A percentile compares a stretch with the other conserved stretches of the same genome.
phyloP scores from a whole-genome alignment of 441 rosid species.

The Isatis lusitanica region DNA sequence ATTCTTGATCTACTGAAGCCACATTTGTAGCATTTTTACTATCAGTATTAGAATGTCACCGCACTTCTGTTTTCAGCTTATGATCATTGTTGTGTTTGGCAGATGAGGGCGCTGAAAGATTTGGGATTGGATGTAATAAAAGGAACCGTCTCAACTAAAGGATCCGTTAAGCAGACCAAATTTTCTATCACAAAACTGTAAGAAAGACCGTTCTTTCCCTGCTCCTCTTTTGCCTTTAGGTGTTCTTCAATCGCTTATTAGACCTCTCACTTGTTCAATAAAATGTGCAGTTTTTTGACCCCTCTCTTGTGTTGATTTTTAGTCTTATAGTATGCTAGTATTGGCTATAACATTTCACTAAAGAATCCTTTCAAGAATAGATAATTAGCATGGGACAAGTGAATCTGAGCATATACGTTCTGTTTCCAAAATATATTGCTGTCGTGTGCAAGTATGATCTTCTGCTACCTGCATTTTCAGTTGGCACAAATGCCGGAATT shows the following conservation, averaged over 20 bases:
- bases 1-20: background rate
- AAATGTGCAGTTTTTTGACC: background rate
- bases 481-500: background rate
- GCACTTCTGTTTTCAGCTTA: conserved; percentile 3
- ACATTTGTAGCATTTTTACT: conserved; percentile 3
- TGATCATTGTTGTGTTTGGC: conserved; percentile 23
- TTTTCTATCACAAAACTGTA: conserved; percentile 72
- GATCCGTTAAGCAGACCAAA: conserved; percentile 74
- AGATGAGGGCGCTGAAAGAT: conserved; percentile 87
- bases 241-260: background rate
- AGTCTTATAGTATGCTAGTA: background rate
- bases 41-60: background rate
- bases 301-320: conserved; percentile 16
- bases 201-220: conserved; percentile 36
- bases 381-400: background rate
- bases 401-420: background rate
- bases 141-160: conserved; percentile 81
- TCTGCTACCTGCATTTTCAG: background rate
- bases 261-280: conserved; percentile 16
- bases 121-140: conserved; percentile 85
- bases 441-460: conserved; percentile 8
- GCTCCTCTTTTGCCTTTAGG: background rate
- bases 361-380: background rate
- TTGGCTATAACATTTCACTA: background rate
- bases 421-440: background rate